Base-by-base conservation (phyloP, 306 rosid genomes). In the Pachyrhizus erosus region DNA sequence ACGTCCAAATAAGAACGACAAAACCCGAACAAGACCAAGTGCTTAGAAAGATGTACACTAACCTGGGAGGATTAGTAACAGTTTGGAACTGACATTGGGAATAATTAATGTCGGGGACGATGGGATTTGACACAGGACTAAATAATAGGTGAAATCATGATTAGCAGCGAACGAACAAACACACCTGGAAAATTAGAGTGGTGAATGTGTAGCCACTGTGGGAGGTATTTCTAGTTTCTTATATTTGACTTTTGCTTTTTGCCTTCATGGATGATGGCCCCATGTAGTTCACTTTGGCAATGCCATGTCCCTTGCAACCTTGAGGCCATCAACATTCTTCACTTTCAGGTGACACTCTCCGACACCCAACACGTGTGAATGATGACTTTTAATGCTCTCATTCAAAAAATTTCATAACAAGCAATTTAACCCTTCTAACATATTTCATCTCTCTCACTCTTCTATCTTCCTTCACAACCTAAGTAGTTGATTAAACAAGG, bases 311-410 rank as follows among this genome's bases (percentile, higher is more conserved):
- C 76, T 78, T 84, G 62, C 67, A 77, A 70, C 66, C 51, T 26
- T 43, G 39, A 33, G 57, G 49, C 83, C 89, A 69, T 75, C 87
- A 39, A 62, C 73, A 54, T 52, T 83, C 76, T 83, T 79, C 3
- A 43, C 87, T 86, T 83, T 83, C 80, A 23, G 21, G 48, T 78
- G 70, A 77, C 86, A 80, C 64, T 55, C 20, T 84, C 84, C 71
- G 71, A 84, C 89, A 77, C 55, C 55, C 31, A 39, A 79, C 87
- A 55, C 89, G 81, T 80, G 83, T 73, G 17, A 57, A 72, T 84
- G 23, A 76, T 80, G 52, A 0, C 57, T 46, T 76, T 39, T 33
- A 17, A 5, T 26, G 49, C 34, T 39, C 68, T 42, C 45, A 37
- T 11, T 24, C 3, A 23, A 2, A 0, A 37, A 37, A n/a, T 3